phyloP scores from a whole-genome alignment of 1,139 yeast genomes.

The Hansenula lynferdii region DNA sequence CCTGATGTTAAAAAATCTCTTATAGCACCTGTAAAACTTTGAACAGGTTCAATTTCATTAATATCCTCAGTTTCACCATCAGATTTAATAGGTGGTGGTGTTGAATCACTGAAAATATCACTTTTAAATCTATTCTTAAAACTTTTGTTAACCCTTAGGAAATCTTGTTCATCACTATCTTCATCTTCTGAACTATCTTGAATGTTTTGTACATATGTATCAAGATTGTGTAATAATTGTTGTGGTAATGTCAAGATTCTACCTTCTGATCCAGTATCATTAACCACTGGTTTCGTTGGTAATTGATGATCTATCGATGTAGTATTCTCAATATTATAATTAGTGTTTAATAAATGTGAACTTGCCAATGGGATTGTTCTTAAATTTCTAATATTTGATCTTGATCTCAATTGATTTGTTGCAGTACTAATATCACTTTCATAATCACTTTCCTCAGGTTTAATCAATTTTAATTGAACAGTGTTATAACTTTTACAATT shows the following conservation, averaged over 20 bases:
- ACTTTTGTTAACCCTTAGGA: slow-evolving; percentile 18
- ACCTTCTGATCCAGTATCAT: not conserved
- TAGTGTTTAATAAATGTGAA: slow-evolving; percentile 19
- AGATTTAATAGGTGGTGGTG: not conserved
- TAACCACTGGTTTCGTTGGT: not conserved
- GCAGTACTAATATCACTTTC: slow-evolving; percentile 32
- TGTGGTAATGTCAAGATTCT: slow-evolving; percentile 21
- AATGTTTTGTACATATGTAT: slow-evolving; percentile 20
- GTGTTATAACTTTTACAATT: slow-evolving; percentile 88
- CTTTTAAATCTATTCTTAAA: slow-evolving; percentile 9
- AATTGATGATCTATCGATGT: slow-evolving; percentile 1
- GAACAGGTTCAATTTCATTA: not conserved
- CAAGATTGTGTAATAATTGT: slow-evolving; percentile 21
- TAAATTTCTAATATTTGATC: slow-evolving; percentile 10
- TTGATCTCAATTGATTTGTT: slow-evolving; percentile 12
- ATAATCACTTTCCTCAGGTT: slow-evolving; percentile 29
- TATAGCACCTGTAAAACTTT: slow-evolving; percentile 8
- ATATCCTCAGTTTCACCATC: not conserved
- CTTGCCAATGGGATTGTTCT: slow-evolving; percentile 16
- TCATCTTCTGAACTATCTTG: slow-evolving; percentile 14
- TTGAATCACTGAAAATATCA: slow-evolving; percentile 6
- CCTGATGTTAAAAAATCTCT: slow-evolving; percentile 10
- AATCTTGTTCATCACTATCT: slow-evolving; percentile 17
- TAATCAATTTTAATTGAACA: slow-evolving; percentile 59
- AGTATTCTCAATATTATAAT: slow-evolving; percentile 19